Evolutionary conservation across 2,329 filamentous ascomycete species (phyloP), one percentile per base, ranked within the genome.

Genomic region (Cladosporium sphaerospermum): DNA sequence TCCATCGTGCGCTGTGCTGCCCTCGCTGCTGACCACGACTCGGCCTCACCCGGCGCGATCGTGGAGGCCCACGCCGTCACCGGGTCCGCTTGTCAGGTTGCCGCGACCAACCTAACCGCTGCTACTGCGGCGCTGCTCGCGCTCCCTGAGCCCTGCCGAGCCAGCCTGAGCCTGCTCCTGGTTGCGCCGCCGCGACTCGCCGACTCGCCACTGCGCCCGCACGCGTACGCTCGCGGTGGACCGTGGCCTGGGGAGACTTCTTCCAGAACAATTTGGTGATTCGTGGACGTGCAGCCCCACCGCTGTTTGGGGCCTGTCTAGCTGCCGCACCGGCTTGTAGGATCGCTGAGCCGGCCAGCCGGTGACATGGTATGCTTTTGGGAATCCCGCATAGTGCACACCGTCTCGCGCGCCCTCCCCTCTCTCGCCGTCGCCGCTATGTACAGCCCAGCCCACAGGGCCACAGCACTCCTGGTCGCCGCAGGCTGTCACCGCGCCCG

Each of bases 1-100:
- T 28, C 23, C 23, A 28, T 28, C 23, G 23, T 28, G 23, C 23
- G 23, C 23, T 28, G 23, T 28, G 14, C 13, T 9, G 39, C 11
- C 39, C 39, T 49, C 47, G 42, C 39, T 43, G 47, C 47, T 50
- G 47, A 50, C 47, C 47, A 19, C 28, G 47, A 50, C 37, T 50
- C 47, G 47, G 39, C 31, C 40, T 42, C 18, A 32, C 37, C 47
- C 47, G 47, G 40, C 31, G 40, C 31, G 39, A n/a, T 14, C 39
- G 39, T 50, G 47, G 39, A 50, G 47, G 34, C 39, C 19, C 34
- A 32, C 45, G 16, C 46, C 46, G 46, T 49, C 46, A 49, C 45
- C 37, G 46, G 36, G 33, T 49, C 46, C 46, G 37, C 46, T 49
- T 23, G 23, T 49, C 6, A 36, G 10, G n/a, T 11, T 11, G 34